phyloP scores from a whole-genome alignment of 2,329 filamentous ascomycete genomes.

The Capronia americana region DNA sequence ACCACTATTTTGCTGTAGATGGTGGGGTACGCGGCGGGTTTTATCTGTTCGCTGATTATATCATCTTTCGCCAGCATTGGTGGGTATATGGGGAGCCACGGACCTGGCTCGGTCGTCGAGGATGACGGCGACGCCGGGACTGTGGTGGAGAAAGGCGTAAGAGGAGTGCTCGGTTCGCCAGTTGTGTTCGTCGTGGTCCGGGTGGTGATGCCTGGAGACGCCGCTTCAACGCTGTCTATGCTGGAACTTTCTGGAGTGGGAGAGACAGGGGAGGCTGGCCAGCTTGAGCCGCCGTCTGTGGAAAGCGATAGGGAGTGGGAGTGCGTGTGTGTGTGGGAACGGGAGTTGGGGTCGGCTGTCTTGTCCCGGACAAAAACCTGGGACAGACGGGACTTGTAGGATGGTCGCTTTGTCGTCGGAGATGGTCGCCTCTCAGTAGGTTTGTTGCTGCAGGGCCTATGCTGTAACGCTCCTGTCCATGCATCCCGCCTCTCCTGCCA shows the following conservation, averaged over 20 bases:
- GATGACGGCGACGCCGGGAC: conserved; percentile 50
- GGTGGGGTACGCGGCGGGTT: conserved; percentile 73
- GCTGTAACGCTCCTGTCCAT: conserved; percentile 77
- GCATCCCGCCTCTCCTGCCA: conserved; percentile 78
- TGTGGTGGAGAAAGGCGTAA: conserved; percentile 45
- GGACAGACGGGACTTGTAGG: conserved; percentile 27
- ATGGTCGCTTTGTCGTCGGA: conserved; percentile 12
- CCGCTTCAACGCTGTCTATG: conserved; percentile 24
- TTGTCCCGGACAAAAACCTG: conserved; percentile 15
- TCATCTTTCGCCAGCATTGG: conserved; percentile 77
- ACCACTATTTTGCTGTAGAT: conserved; percentile 91
- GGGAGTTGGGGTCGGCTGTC: conserved; percentile 1
- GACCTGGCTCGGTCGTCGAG: conserved; percentile 46
- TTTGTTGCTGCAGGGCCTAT: conserved; percentile 26
- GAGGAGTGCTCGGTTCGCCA: conserved; percentile 11
- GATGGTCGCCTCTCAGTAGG: conserved; percentile 18
- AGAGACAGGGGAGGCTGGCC: conserved; percentile 11
- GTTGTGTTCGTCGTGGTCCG: conserved; percentile 9
- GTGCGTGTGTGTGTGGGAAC: conserved; percentile 14
- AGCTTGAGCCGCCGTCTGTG: conserved; percentile 16
- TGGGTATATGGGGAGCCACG: conserved; percentile 74
- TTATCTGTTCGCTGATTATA: conserved; percentile 78
- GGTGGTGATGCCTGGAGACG: conserved; percentile 2
- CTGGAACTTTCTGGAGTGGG: conserved; percentile 25
- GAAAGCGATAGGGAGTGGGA: neutral